These are phyloP conservation scores for Boletus eberwhitei DNA, from an alignment of 768 basidiomycete genomes.

Conservation along the genomic window DNA sequence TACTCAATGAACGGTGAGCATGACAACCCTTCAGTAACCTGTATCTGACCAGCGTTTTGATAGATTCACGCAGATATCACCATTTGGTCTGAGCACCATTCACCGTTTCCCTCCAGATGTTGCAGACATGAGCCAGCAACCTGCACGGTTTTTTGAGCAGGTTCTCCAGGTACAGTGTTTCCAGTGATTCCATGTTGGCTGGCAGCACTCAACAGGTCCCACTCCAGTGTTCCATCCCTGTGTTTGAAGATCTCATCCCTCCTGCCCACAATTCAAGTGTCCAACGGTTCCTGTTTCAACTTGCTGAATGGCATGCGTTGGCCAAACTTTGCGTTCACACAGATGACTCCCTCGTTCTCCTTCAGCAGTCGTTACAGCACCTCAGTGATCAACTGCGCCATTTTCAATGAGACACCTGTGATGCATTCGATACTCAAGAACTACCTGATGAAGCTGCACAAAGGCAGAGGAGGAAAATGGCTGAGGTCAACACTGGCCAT, in stretches of 20 bases:
- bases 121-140: neutral
- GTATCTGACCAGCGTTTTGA: neutral
- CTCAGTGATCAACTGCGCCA: neutral
- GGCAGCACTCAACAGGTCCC: neutral
- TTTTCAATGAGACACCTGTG: neutral
- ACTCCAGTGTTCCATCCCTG: neutral
- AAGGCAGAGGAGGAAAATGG: neutral
- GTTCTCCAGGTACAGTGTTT: neutral
- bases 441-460: neutral
- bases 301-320: neutral
- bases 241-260: neutral
- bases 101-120: neutral
- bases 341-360: neutral
- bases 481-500: neutral
- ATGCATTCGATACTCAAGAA: neutral
- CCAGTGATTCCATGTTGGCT: neutral
- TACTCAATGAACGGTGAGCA: neutral
- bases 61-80: neutral
- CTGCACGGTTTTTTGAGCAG: neutral
- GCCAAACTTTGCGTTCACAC: neutral
- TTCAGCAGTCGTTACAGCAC: neutral
- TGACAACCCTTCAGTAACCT: neutral
- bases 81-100: neutral
- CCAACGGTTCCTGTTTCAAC: neutral
- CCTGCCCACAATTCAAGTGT: neutral